These are phyloP conservation scores for Vitis amurensis DNA, from an alignment of 164 flowering plant genomes.

Conservation along the genomic window DNA sequence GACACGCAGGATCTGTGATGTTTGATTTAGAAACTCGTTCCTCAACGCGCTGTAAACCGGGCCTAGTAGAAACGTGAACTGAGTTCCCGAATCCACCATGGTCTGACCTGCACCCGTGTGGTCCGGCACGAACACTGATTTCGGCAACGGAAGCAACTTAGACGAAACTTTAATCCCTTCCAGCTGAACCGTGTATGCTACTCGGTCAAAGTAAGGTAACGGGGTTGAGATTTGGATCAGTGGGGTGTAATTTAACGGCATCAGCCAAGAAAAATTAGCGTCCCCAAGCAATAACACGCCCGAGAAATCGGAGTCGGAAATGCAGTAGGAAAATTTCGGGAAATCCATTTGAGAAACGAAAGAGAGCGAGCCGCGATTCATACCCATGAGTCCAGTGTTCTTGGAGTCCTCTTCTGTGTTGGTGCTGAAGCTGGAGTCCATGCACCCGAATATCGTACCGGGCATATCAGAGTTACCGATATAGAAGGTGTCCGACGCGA, in stretches of 20 bases:
- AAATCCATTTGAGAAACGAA: constrained; percentile 66
- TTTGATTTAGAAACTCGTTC: constrained; percentile 56
- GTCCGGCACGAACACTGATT: constrained; percentile 67
- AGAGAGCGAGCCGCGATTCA: constrained; percentile 84
- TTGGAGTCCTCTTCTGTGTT: constrained; percentile 49
- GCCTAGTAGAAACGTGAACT: constrained; percentile 77
- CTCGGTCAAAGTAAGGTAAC: constrained; percentile 67
- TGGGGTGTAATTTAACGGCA: constrained; percentile 65
- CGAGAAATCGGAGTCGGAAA: constrained; percentile 53
- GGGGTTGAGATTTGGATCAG: constrained; percentile 51
- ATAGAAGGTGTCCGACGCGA: constrained; percentile 57
- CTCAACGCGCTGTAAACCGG: constrained; percentile 65
- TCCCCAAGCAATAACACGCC: constrained; percentile 70
- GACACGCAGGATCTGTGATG: constrained; percentile 36
- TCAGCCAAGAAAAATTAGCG: constrained; percentile 36
- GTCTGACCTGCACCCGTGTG: constrained; percentile 95
- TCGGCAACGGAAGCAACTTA: constrained; percentile 47
- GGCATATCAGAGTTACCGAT: constrained; percentile 32
- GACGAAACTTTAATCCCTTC: constrained; percentile 61
- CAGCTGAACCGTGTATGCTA: constrained; percentile 74
- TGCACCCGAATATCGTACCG: constrained; percentile 69
- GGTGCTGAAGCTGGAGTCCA: constrained; percentile 46
- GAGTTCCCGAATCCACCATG: constrained; percentile 89
- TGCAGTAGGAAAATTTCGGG: constrained; percentile 77
- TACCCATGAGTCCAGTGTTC: constrained; percentile 69